Percentiles rank a stretch among this genome's conserved stretches.
These are phyloP conservation scores for Globisporangium perplexum DNA, from an alignment of 352 stramenopile species.

Conservation along the genomic window DNA sequence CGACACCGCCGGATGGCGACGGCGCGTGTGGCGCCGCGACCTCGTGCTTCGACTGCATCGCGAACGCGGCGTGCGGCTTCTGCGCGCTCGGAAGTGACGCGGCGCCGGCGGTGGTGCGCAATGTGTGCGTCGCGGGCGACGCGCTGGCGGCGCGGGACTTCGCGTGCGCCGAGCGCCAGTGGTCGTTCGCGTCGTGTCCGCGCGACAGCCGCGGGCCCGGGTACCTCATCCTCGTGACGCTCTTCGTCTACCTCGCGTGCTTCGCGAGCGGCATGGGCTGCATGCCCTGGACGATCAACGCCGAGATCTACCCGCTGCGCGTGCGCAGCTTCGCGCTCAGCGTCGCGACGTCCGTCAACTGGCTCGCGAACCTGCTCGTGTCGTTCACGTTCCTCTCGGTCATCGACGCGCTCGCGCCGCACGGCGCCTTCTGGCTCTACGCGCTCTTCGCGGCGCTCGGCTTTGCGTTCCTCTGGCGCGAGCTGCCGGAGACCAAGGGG, in stretches of 20 bases:
- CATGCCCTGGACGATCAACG: slow-evolving; percentile 94
- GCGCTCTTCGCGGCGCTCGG: slow-evolving; percentile 64
- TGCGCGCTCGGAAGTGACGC: slow-evolving; percentile 17
- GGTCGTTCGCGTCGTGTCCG: slow-evolving; percentile 49
- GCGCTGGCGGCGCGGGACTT: slow-evolving; percentile 3
- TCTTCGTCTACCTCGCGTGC: slow-evolving; percentile 73
- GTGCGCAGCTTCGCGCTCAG: slow-evolving; percentile 85
- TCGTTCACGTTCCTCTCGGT: slow-evolving; percentile 94
- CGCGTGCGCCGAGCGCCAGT: slow-evolving; percentile 20
- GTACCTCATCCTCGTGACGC: slow-evolving; percentile 45
- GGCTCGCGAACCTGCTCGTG: slow-evolving; percentile 90
- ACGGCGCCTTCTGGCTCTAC: slow-evolving; percentile 92
- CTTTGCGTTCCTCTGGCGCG: slow-evolving; percentile 65
- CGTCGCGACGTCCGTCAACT: slow-evolving; percentile 89
- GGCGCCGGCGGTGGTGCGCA: slow-evolving; percentile 1
- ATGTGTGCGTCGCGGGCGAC: slow-evolving; percentile 26
- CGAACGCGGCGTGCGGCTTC: slow-evolving; percentile 53
- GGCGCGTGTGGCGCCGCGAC: slow-evolving; percentile 27
- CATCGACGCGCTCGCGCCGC: slow-evolving; percentile 41
- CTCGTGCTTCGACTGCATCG: slow-evolving; percentile 68
- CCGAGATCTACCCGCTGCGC: slow-evolving; percentile 91
- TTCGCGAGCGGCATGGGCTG: slow-evolving; percentile 80
- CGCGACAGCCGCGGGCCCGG: slow-evolving; percentile 29
- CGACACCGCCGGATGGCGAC: no score
- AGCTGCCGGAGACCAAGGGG: slow-evolving; percentile 92